Base-by-base conservation (phyloP, 345 rosid genomes). In the Pistacia atlantica region DNA sequence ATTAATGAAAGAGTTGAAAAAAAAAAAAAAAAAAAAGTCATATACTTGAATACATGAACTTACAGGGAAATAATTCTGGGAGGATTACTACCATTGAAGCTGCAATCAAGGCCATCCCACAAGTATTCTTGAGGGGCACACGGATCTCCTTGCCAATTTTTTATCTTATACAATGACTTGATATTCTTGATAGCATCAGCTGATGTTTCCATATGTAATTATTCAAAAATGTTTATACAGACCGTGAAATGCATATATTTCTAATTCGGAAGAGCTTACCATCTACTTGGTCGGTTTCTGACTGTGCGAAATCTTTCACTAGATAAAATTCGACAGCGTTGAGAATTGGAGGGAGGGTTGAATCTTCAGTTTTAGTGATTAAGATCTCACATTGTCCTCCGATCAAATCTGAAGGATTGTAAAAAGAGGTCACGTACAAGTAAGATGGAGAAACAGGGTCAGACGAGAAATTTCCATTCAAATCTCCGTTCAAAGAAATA, bases 291-390 rank as follows among this genome's bases (percentile, higher is more conserved):
- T 79, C 17, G 9, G 92, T 83, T 48, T 78, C 77, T 28, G 70
- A 58, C 35, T 74, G 86, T 0, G 70, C 54, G 20, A 88, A 71
- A 1, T 84, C 58, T 35, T 65, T 71, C 11, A 76, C 86, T 5
- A 75, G 60, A 73, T 64, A 84, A 71, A 58, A 68, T 57, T 84
- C 85, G 0, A 81, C 62, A 18, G 79, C 87, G 62, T 87, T 90
- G 35, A 90, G 74, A 25, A 84, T 64, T 8, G 92, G 94, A 0
- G 91, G 92, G 59, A 90, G 90, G 2, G 89, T 80, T 1, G 90
- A 89, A n/a, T 13, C 55, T 5, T 52, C 20, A 0, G 84, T 75
- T 61, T 65, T 80, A 3, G 57, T 9, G 49, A 88, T 68, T 65
- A 81, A 22, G n/a, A 87, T 56, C 35, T 73, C 45, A 55, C 79